These are phyloP conservation scores for Eucalyptus virginea DNA, from an alignment of 345 rosid genomes.

Conservation along the genomic window DNA sequence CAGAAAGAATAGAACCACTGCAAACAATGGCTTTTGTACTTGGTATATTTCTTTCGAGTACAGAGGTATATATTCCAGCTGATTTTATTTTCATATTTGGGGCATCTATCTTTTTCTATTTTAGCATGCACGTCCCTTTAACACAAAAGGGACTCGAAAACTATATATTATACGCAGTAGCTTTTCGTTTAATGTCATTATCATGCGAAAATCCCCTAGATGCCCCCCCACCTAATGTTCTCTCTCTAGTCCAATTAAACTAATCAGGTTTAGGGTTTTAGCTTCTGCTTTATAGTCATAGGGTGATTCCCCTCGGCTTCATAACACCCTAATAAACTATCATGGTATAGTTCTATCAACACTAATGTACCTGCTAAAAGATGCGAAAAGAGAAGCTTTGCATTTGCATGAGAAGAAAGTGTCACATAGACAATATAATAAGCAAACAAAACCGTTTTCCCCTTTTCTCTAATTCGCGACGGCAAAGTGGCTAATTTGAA, in stretches of 20 bases:
- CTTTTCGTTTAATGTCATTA: background rate
- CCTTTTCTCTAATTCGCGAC: background rate
- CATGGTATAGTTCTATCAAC: background rate
- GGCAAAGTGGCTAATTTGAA: background rate
- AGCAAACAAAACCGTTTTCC: background rate
- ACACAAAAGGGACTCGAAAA: background rate
- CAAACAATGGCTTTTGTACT: background rate
- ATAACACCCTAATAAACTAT: background rate
- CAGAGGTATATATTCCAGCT: constrained; percentile 22
- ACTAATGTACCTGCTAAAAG: background rate
- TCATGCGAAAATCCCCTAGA: background rate
- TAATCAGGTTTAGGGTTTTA: background rate
- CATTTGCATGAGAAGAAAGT: background rate
- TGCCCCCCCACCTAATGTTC: background rate
- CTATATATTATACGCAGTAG: background rate
- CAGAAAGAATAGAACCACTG: background rate
- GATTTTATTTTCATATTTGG: background rate
- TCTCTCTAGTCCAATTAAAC: background rate
- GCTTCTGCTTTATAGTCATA: background rate
- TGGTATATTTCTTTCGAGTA: constrained; percentile 8
- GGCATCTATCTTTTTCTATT: constrained; percentile 20
- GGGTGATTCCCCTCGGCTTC: background rate
- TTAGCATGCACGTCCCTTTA: background rate
- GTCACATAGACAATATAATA: background rate
- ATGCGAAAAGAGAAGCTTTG: background rate